phyloP scores from a whole-genome alignment of 2,329 filamentous ascomycete genomes.

The Arachnopeziza araneosa region DNA sequence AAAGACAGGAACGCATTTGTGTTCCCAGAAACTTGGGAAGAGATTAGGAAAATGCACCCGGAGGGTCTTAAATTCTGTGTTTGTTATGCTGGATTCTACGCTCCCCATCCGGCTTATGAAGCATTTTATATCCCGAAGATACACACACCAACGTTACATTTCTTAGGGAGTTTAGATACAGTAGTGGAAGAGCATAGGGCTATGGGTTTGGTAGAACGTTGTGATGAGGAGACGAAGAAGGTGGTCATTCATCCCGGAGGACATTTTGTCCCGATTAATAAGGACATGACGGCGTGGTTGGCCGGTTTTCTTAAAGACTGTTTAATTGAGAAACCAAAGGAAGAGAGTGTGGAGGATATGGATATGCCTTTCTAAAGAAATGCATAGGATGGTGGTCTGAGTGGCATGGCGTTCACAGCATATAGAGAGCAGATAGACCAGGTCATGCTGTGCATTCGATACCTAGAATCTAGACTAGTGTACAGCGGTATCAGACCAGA shows the following conservation, averaged over 20 bases:
- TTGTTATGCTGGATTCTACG: slow-evolving; percentile 71
- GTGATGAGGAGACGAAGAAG: slow-evolving; percentile 39
- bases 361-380: slow-evolving; percentile 53
- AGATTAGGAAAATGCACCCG: slow-evolving; percentile 25
- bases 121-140: slow-evolving; percentile 74
- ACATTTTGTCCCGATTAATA: slow-evolving; percentile 80
- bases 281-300: slow-evolving; percentile 73
- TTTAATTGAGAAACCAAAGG: slow-evolving; percentile 36
- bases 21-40: slow-evolving; percentile 41
- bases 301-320: slow-evolving; percentile 61
- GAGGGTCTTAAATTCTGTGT: slow-evolving; percentile 61
- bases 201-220: slow-evolving; percentile 60
- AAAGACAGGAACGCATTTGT: slow-evolving; percentile 37
- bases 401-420: slow-evolving; percentile 21
- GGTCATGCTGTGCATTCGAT: slow-evolving; percentile 18
- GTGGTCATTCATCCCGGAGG: slow-evolving; percentile 73
- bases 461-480: slow-evolving; percentile 30
- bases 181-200: slow-evolving; percentile 78
- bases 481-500: slow-evolving; percentile 27
- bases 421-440: slow-evolving; percentile 6
- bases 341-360: slow-evolving; percentile 62
- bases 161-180: slow-evolving; percentile 77
- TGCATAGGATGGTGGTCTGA: not conserved
- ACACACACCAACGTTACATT: slow-evolving; percentile 71
- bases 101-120: slow-evolving; percentile 53